phyloP scores from a whole-genome alignment of 805 yeast genomes.

The Saccharomycopsis vini region DNA sequence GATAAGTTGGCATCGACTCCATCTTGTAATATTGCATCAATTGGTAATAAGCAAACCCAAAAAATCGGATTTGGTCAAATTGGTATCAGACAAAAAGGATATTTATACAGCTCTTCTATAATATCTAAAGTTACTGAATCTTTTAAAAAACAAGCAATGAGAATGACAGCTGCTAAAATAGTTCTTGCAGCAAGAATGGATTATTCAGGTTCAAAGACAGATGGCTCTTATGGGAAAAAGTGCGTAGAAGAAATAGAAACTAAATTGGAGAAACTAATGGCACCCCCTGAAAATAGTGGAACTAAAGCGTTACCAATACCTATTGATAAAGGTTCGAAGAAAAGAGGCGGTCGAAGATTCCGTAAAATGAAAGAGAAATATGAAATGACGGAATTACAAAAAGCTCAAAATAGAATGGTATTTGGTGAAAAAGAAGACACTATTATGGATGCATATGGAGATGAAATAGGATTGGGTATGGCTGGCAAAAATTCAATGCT shows the following conservation, averaged over 20 bases:
- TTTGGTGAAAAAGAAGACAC: slow-evolving; percentile 72
- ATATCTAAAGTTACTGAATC: slow-evolving; percentile 54
- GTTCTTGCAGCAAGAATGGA: slow-evolving; percentile 81
- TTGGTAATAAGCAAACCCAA: slow-evolving; percentile 47
- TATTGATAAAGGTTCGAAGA: slow-evolving; percentile 64
- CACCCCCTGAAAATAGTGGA: slow-evolving; percentile 63
- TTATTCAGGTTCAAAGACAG: slow-evolving; percentile 33
- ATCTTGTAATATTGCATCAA: slow-evolving; percentile 72
- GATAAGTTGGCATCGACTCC: slow-evolving; percentile 59
- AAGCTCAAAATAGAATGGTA: slow-evolving; percentile 75
- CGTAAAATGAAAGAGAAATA: slow-evolving; percentile 75
- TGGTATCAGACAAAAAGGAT: slow-evolving; percentile 59
- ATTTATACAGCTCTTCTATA: slow-evolving; percentile 40
- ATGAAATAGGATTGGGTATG: slow-evolving; percentile 80
- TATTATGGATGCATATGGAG: slow-evolving; percentile 57
- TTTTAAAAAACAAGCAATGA: slow-evolving; percentile 56
- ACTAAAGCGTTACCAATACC: slow-evolving; percentile 67
- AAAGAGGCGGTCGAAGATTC: slow-evolving; percentile 76
- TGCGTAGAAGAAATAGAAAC: slow-evolving; percentile 52
- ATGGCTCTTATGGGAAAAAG: slow-evolving; percentile 47
- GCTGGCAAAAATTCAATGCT: slow-evolving; percentile 27
- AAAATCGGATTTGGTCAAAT: slow-evolving; percentile 34
- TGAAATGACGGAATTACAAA: slow-evolving; percentile 70
- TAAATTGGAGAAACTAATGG: slow-evolving; percentile 61
- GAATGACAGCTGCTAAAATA: slow-evolving; percentile 73